Conservation (phyloP, 1,284 basidiomycete species). For the Amylostereum chailletii region DNA sequence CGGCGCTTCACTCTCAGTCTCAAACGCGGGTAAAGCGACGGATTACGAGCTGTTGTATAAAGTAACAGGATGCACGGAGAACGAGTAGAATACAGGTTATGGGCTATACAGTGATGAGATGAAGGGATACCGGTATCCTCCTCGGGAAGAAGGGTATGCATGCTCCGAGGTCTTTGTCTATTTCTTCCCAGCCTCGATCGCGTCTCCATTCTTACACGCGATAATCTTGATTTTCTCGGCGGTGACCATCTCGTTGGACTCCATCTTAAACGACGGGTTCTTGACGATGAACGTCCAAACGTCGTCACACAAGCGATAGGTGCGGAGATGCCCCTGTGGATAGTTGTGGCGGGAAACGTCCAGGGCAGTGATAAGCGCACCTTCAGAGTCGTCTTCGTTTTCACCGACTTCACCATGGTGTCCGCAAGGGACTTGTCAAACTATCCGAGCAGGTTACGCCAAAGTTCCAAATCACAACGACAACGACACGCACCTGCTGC, state of each 20-base stretch:
- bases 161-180: no score
- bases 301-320: conserved; percentile 92
- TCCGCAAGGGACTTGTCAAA: conserved; percentile 94
- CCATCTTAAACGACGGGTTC: conserved; percentile 90
- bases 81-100: no score
- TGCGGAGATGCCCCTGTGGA: conserved; percentile 76
- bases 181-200: conserved; percentile 40
- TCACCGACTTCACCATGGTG: conserved; percentile 84
- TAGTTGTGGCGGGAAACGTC: neutral
- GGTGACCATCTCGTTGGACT: conserved; percentile 74
- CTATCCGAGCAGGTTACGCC: conserved; percentile 30
- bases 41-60: no score
- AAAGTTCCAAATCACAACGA: conserved; percentile 1
- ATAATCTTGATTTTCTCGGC: conserved; percentile 88
- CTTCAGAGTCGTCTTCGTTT: conserved; percentile 88
- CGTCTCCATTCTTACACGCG: conserved; percentile 89
- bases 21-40: no score
- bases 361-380: conserved; percentile 29
- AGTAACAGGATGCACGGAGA: no score
- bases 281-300: conserved; percentile 97
- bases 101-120: no score
- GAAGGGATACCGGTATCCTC: no score
- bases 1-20: no score
- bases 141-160: no score
- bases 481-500: conserved; percentile 64